Percentiles rank a stretch among this genome's conserved stretches.
These are phyloP conservation scores for Talaromyces amestolkiae DNA, from an alignment of 2,329 filamentous ascomycete species.

Conservation along the genomic window DNA sequence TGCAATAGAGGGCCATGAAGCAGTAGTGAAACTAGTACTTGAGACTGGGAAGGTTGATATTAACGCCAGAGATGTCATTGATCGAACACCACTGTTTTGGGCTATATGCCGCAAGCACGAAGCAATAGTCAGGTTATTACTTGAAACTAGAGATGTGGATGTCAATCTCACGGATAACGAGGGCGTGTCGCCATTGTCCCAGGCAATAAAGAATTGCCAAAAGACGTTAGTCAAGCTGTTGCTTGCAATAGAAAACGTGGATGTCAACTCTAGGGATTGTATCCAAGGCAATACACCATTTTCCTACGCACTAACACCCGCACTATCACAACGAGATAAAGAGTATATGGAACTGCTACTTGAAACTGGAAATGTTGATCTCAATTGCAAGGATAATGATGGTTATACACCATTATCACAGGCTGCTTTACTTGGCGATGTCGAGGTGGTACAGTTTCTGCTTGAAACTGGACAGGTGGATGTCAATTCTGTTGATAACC, in stretches of 20 bases:
- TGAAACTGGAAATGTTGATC: not conserved
- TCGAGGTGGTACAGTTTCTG: not conserved
- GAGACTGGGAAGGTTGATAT: constrained; percentile 16
- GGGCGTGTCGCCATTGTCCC: not conserved
- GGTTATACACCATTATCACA: not conserved
- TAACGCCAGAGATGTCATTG: not conserved
- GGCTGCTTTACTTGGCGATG: not conserved
- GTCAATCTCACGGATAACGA: not conserved
- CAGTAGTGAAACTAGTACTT: constrained; percentile 10
- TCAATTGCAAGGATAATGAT: not conserved
- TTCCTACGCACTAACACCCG: not conserved
- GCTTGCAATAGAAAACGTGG: not conserved
- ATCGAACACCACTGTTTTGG: not conserved
- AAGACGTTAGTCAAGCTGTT: not conserved
- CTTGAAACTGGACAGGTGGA: not conserved
- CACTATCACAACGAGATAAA: not conserved
- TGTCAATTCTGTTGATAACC: not conserved
- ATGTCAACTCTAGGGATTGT: not conserved
- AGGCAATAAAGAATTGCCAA: not conserved
- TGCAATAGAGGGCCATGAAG: not conserved
- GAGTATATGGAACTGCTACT: not conserved
- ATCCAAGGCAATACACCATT: not conserved
- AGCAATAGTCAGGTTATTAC: not conserved
- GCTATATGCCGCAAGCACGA: not conserved
- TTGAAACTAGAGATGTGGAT: not conserved